phyloP scores from a whole-genome alignment of 2,329 filamentous ascomycete genomes.

The Eutypa lata region DNA sequence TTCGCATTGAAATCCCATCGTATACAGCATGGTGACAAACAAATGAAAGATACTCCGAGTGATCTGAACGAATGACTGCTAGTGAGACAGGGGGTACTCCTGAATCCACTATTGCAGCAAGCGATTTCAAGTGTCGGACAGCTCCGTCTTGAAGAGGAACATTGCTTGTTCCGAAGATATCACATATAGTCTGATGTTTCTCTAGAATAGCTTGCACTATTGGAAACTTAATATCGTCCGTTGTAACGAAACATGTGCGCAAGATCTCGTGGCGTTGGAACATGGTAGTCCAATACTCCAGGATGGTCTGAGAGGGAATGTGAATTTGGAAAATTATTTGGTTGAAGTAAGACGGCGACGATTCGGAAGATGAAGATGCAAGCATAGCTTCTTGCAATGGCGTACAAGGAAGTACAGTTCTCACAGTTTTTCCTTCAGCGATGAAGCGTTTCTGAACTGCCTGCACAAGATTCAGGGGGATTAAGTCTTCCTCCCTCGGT shows the following conservation, averaged over 20 bases:
- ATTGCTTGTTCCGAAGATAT: constrained; percentile 23
- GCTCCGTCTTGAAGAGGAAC: constrained; percentile 15
- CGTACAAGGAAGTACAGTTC: constrained; percentile 72
- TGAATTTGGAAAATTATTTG: constrained; percentile 62
- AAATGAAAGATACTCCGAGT: constrained; percentile 42
- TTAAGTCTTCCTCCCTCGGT: constrained; percentile 8
- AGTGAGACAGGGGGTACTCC: constrained; percentile 43
- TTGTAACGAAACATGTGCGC: constrained; percentile 71
- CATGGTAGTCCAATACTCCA: constrained; percentile 60
- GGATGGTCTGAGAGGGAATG: constrained; percentile 48
- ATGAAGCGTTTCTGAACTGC: constrained; percentile 31
- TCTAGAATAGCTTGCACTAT: constrained; percentile 71
- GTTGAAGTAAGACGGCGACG: constrained; percentile 65
- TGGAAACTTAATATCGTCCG: constrained; percentile 55
- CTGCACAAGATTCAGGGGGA: constrained; percentile 23
- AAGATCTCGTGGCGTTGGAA: constrained; percentile 69
- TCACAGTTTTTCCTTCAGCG: constrained; percentile 33
- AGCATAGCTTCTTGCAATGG: constrained; percentile 88
- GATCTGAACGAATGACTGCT: constrained; percentile 32
- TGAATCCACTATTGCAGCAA: constrained; percentile 42
- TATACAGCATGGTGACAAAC: constrained; percentile 79
- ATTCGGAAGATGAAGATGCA: constrained; percentile 41
- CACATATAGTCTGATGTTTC: constrained; percentile 40
- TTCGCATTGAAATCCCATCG: constrained; percentile 74
- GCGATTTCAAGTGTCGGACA: constrained; percentile 33